Evolutionary conservation across 306 rosid genomes (phyloP), one percentile per base, ranked within the genome.

Genomic region (Lathyrus sativus): DNA sequence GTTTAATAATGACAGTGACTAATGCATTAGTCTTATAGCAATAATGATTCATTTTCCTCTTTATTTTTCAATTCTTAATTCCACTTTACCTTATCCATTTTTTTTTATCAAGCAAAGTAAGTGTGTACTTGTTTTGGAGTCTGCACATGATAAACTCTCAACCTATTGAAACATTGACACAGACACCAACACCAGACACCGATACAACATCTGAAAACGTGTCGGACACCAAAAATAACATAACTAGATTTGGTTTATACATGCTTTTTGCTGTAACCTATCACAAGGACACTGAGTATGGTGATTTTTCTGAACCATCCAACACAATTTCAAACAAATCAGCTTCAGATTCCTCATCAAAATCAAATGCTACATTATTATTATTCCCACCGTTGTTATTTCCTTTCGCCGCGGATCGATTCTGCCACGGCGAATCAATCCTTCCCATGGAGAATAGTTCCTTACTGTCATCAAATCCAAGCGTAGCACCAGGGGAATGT

Each of bases 361-460:
- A 74, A 54, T 74, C 78, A 0, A 71, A 29, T 5, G 14, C 72
- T 63, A 5, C 61, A 31, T 71, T 58, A 15, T 66, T 70, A 22
- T 3, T 22, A 19, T 53, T 53, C 58, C 7, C 58, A 31, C 65
- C 44, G 19, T 62, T 70, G 19, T 69, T 83, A 68, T 45, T 80
- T 55, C 78, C 86, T 80, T 65, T 88, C 15, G 73, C 45, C 44
- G 80, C 29, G 3, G 78, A 15, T 18, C 73, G 60, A 62, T 85
- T 74, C 45, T 67, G 80, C 88, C 93, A 83, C 69, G 85, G 93
- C 54, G 98, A 78, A 64, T 93, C 97, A 18, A 93, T 88, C 79
- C 88, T 82, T 58, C 86, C 91, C 97, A 90, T 88, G 24, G 99
- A 93, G 81, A 93, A 93, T 7, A 93, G 91, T 77, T 93, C 99